Evolutionary conservation across 2,329 filamentous ascomycete genomes (phyloP), one percentile per base, ranked within the genome.

Genomic region (Epicoccum sorghinum): DNA sequence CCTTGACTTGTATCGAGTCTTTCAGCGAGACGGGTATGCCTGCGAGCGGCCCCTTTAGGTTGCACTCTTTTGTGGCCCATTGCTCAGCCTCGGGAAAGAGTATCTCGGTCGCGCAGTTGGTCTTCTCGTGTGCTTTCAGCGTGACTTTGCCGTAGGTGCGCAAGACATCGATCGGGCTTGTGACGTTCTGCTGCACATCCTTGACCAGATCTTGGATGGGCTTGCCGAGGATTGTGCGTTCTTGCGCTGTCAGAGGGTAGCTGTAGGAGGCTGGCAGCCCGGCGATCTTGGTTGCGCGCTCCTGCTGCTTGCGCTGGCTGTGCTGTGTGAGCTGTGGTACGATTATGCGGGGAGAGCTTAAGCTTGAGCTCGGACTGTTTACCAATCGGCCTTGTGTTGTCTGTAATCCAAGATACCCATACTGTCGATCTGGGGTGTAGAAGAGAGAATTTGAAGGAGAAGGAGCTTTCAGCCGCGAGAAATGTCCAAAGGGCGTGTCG

Each of bases 1-100:
- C 93, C 45, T 86, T 88, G 9, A 96, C 89, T 12, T 88, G 84
- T 58, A 96, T 84, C 7, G 78, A 83, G 69, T 77, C 93, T 70
- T 97, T 97, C 59, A 97, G 74, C 43, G 89, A 93, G 32, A 97
- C 83, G 0, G 93, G 92, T 43, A 97, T 89, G 13, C 93, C 93
- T 0, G 93, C 92, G 29, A 97, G 77, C 0, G 93, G 91, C 0
- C 92, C 92, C 66, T 89, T 84, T 29, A 93, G 77, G 70, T 96
- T 92, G 70, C 87, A 76, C 22, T 78, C 80, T 25, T 81, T 75
- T 12, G 80, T 72, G 7, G 77, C 69, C 91, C 91, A 96, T 48
- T 79, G 75, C 75, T 96, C 90, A 0, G 91, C 91, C 50, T 88
- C 87, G 0, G 85, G 81, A 33, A 97, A 83, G 78, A 97, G 84